phyloP scores from a whole-genome alignment of 805 yeast genomes.

The Lipomyces kockii region DNA sequence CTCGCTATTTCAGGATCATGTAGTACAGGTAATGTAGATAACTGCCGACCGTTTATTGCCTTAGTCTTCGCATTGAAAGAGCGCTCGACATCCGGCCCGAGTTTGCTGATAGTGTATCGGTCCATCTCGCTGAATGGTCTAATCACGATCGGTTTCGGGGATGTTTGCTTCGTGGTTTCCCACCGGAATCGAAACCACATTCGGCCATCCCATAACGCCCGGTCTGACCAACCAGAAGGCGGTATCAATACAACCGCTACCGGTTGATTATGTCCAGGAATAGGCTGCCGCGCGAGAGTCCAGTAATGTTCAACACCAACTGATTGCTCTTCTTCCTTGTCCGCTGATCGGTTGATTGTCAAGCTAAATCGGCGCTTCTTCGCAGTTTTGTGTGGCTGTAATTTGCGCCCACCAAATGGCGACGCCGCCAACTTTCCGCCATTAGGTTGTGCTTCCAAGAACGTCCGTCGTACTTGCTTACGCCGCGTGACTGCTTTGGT shows the following conservation, averaged over 20 bases:
- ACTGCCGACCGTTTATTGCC: background rate
- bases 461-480: background rate
- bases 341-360: background rate
- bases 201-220: slow-evolving; percentile 23
- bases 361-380: background rate
- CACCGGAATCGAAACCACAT: slow-evolving; percentile 22
- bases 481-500: background rate
- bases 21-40: slow-evolving; percentile 20
- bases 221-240: slow-evolving; percentile 19
- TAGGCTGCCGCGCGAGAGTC: slow-evolving; percentile 1
- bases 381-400: background rate
- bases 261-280: background rate
- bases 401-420: background rate
- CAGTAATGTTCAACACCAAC: background rate
- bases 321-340: background rate
- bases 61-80: background rate
- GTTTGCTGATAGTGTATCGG: slow-evolving; percentile 1
- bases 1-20: slow-evolving; percentile 20
- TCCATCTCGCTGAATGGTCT: slow-evolving; percentile 3
- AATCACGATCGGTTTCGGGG: background rate
- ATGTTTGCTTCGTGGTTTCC: background rate
- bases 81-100: slow-evolving; percentile 6
- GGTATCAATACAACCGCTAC: background rate
- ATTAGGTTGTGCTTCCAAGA: background rate
- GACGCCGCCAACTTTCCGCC: background rate